Conservation (phyloP, 164 flowering plant genomes). For the Vitis rupestris region DNA sequence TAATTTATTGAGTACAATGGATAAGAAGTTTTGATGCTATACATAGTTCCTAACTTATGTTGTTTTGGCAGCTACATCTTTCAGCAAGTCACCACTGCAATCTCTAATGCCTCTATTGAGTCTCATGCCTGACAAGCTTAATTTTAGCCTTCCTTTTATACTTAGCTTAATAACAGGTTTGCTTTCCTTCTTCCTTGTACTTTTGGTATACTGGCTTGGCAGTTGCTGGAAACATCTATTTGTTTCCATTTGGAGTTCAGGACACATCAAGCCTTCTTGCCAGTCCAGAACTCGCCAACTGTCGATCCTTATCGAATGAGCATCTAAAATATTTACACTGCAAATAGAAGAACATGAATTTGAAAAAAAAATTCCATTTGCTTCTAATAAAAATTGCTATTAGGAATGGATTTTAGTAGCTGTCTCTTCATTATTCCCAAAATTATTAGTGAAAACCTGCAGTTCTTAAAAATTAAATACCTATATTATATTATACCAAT, state of each 20-base stretch:
- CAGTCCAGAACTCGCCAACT: no score
- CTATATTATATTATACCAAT: neutral
- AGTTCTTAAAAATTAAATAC: neutral
- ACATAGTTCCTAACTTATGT: neutral
- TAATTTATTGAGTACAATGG: no score
- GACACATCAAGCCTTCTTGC: no score
- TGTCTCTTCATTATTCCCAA: neutral
- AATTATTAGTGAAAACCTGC: no score
- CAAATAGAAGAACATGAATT: no score
- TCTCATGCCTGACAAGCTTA: slow-evolving; percentile 44
- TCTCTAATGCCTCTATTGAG: slow-evolving; percentile 42
- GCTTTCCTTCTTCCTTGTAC: slow-evolving; percentile 7
- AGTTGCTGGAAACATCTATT: neutral
- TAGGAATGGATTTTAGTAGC: neutral
- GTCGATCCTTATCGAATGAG: neutral
- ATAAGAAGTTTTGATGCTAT: neutral
- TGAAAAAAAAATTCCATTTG: neutral
- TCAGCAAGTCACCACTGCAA: slow-evolving; percentile 53
- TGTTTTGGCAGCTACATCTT: slow-evolving; percentile 63
- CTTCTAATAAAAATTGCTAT: neutral
- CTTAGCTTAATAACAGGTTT: slow-evolving; percentile 53
- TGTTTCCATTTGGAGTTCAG: neutral
- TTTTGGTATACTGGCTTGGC: neutral
- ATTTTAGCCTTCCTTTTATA: slow-evolving; percentile 35
- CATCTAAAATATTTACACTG: no score